Evolutionary conservation across 2,329 filamentous ascomycete genomes (phyloP), one percentile per base, ranked within the genome.

Genomic region (Colletotrichum coccodes): DNA sequence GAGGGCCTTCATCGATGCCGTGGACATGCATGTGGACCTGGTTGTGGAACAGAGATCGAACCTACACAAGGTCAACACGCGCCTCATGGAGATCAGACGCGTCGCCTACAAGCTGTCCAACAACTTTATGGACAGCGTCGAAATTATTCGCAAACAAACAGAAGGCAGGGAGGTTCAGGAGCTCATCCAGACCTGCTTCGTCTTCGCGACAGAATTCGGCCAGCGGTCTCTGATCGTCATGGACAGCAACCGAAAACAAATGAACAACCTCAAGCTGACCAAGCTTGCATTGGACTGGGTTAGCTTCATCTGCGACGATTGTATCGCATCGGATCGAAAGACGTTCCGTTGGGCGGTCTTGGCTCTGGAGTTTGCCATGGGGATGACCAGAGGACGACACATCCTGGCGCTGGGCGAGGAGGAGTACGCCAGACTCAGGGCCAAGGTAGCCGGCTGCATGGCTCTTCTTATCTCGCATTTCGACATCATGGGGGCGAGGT

Each of bases 141-240:
- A 97, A 77, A 94, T 94, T 71, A 96, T 99, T 72, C 89, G 94
- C 71, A 91, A 90, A 73, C 95, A 99, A 79, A 94, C 94, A 1
- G 87, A 88, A 65, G 93, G 92, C 9, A 88, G 95, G 72, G 92
- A 96, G 72, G 97, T 95, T 77, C 94, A 97, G 75, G 96, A 99
- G 76, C 89, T 99, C 34, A 96, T 99, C 71, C 96, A 99, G 79
- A 97, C 94, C 6, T 99, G 95, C 81, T 99, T 98, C 79, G 93
- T 97, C 46, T 99, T 98, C 76, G 96, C 96, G n/a, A 98, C 96
- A 0, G 96, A 99, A 78, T 99, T 99, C 73, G 96, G 96, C 50
- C 95, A 98, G 78, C 92, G 96, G 72, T 98, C 95, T 2, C 88
- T 97, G 57, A 90, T 96, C 23, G 97, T 97, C 82, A 96, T 99